Conservation (phyloP, 768 basidiomycete genomes). For the Lentinula raphanica region DNA sequence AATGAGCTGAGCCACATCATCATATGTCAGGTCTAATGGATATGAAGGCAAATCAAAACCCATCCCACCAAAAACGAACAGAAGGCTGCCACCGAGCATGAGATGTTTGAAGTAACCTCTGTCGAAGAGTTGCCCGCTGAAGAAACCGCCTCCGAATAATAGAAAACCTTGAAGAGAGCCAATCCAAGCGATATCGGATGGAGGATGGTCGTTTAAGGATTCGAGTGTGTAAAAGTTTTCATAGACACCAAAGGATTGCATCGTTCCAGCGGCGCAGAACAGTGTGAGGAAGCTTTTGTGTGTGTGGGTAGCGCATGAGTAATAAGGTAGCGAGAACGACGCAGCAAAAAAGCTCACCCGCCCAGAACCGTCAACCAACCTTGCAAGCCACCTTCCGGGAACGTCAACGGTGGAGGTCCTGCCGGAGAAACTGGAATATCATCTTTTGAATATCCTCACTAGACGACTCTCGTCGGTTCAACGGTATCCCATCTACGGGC, state of each 20-base stretch:
- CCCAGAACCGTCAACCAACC: slow-evolving; percentile 13
- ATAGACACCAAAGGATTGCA: slow-evolving; percentile 8
- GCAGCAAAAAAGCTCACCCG: slow-evolving; percentile 4
- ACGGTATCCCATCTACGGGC: neutral
- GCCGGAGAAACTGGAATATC: neutral
- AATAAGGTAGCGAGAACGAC: neutral
- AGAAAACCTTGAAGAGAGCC: slow-evolving; percentile 7
- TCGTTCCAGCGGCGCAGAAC: slow-evolving; percentile 5
- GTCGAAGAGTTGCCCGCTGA: slow-evolving; percentile 10
- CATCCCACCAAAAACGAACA: slow-evolving; percentile 8
- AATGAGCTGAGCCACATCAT: slow-evolving; percentile 20
- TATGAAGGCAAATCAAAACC: neutral
- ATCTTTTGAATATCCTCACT: neutral
- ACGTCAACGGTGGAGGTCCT: neutral
- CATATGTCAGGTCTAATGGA: neutral
- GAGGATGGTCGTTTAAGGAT: neutral
- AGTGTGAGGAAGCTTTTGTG: neutral
- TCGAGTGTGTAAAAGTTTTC: slow-evolving; percentile 6
- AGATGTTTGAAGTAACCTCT: slow-evolving; percentile 10
- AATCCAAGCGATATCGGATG: slow-evolving; percentile 5
- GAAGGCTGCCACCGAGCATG: neutral
- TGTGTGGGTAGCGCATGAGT: neutral
- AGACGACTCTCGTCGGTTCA: neutral
- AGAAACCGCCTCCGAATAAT: slow-evolving; percentile 4
- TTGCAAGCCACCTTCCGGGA: slow-evolving; percentile 14